phyloP scores from a whole-genome alignment of 805 yeast genomes.

The Yamadazyma endophytica region DNA sequence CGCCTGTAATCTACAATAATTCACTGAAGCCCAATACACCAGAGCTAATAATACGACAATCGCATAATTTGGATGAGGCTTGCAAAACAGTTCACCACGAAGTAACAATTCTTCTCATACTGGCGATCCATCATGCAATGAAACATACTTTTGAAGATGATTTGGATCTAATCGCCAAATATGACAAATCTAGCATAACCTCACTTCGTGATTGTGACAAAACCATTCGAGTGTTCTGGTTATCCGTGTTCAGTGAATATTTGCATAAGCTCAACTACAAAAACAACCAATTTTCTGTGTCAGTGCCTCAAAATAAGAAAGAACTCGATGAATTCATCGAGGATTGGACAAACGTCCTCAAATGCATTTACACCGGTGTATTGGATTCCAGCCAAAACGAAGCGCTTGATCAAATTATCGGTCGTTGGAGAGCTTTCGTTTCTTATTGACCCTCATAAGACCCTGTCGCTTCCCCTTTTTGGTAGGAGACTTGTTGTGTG shows the following conservation, averaged over 20 bases:
- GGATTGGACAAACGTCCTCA: slow-evolving; percentile 51
- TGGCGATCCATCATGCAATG: slow-evolving; percentile 51
- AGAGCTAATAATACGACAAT: neutral
- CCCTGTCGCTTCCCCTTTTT: slow-evolving; percentile 1
- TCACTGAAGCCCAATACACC: too few species aligned
- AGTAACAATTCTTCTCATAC: slow-evolving; percentile 33
- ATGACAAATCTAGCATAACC: slow-evolving; percentile 29
- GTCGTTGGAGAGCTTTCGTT: slow-evolving; percentile 27
- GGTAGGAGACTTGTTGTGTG: neutral
- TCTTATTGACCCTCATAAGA: slow-evolving; percentile 3
- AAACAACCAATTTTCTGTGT: too few species aligned
- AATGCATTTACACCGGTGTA: slow-evolving; percentile 34
- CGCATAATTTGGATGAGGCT: slow-evolving; percentile 12
- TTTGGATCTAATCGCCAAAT: slow-evolving; percentile 44
- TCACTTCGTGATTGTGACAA: slow-evolving; percentile 41
- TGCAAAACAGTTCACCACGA: slow-evolving; percentile 34
- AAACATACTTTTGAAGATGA: slow-evolving; percentile 55
- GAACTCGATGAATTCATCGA: slow-evolving; percentile 19
- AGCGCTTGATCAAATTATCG: slow-evolving; percentile 24
- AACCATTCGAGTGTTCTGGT: slow-evolving; percentile 44
- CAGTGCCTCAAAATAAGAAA: slow-evolving; percentile 21
- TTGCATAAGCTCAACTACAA: slow-evolving; percentile 20
- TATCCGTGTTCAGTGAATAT: slow-evolving; percentile 54
- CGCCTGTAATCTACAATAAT: too few species aligned
- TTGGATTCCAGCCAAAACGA: slow-evolving; percentile 21